Conservation (phyloP, 129 eudicot species). For the Saussurea involucrata region DNA sequence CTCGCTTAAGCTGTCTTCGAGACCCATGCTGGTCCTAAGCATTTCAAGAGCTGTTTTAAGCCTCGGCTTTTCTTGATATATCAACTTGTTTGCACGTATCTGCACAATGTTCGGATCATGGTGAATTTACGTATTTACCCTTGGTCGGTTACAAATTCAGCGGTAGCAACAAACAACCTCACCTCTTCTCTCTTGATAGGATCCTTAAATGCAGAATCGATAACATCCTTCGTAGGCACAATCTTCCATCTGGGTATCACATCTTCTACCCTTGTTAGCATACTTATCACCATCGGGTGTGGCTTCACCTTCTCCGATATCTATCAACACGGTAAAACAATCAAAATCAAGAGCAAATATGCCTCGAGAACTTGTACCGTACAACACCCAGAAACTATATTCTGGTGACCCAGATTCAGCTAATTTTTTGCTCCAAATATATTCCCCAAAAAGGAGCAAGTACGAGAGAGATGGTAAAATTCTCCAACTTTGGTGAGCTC, state of each 20-base stretch:
- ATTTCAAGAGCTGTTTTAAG: conserved; percentile 95
- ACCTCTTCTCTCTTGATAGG: conserved; percentile 90
- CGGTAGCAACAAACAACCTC: neutral
- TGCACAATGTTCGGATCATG: conserved; percentile 23
- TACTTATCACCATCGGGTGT: conserved; percentile 74
- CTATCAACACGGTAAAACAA: conserved; percentile 27
- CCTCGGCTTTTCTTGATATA: conserved; percentile 88
- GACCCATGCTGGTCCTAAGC: conserved; percentile 96
- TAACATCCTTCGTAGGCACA: conserved; percentile 90
- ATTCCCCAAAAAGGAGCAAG: neutral
- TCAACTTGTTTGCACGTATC: conserved; percentile 82
- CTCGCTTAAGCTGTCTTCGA: conserved; percentile 82
- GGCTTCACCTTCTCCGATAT: conserved; percentile 99
- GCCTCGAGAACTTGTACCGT: neutral
- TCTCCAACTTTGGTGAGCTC: too few relatives aligned
- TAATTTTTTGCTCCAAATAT: too few relatives aligned
- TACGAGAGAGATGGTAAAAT: too few relatives aligned
- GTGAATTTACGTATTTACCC: conserved; percentile 5
- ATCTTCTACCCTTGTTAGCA: conserved; percentile 81
- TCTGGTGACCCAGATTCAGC: neutral
- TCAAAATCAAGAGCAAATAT: neutral
- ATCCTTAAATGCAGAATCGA: conserved; percentile 93
- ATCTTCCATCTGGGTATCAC: conserved; percentile 97
- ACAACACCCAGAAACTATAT: neutral
- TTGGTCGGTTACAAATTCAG: neutral